Evolutionary conservation across 2,329 filamentous ascomycete species (phyloP).

Genomic region (Alternaria sp.): DNA sequence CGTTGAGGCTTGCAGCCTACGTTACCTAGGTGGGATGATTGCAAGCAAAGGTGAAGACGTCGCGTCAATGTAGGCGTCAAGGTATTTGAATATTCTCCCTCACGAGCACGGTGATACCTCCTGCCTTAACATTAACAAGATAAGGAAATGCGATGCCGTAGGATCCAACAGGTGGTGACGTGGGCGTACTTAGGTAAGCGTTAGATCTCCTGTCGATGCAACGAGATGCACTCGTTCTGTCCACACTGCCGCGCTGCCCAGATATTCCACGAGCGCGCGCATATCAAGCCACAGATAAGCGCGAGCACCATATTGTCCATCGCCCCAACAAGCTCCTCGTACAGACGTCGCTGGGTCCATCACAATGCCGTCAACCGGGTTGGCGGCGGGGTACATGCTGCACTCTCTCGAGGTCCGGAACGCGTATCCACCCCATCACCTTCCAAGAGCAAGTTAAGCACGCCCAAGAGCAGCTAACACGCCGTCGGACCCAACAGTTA

Average conservation of each 20-base stretch:
- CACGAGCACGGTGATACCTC: no score
- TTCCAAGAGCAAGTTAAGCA: slow-evolving; percentile 20
- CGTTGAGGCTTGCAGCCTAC: no score
- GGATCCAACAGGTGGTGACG: background rate
- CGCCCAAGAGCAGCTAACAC: slow-evolving; percentile 4
- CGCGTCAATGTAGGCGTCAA: no score
- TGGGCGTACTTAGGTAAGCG: background rate
- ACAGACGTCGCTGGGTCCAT: background rate
- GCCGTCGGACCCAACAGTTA: slow-evolving; percentile 2
- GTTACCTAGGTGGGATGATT: no score
- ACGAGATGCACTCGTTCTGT: background rate
- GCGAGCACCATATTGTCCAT: background rate
- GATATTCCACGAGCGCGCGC: background rate
- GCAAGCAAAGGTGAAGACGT: no score
- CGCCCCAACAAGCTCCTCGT: background rate
- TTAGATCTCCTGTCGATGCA: background rate
- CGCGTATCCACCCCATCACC: background rate
- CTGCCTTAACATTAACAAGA: no score
- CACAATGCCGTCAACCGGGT: slow-evolving; percentile 2
- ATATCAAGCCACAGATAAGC: background rate
- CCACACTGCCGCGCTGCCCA: background rate
- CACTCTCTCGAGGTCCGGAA: background rate
- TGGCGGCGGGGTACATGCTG: background rate
- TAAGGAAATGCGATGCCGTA: no score
- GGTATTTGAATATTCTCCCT: no score